These are phyloP conservation scores for Laetiporus sulphureus DNA, from an alignment of 1,284 basidiomycete species.

Conservation along the genomic window DNA sequence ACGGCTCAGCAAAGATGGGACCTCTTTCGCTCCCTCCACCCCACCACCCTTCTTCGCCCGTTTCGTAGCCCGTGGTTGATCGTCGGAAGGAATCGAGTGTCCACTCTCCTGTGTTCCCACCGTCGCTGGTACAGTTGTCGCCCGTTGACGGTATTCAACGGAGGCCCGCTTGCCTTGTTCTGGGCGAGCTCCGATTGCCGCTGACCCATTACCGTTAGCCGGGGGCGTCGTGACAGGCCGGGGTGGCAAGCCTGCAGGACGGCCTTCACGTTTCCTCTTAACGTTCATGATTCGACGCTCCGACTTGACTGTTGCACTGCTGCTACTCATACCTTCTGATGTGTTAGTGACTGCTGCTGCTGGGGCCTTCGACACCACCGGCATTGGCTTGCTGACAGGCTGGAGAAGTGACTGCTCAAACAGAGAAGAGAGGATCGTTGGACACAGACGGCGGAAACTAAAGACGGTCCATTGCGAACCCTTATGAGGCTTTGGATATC, in stretches of 20 bases:
- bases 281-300: slow-evolving; percentile 21
- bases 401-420: slow-evolving; percentile 45
- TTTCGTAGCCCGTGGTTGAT: slow-evolving; percentile 27
- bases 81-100: slow-evolving; percentile 4
- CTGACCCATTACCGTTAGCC: slow-evolving; percentile 1
- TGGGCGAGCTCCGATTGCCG: slow-evolving; percentile 5
- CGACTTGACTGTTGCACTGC: slow-evolving; percentile 9
- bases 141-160: slow-evolving; percentile 5
- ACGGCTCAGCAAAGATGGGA: slow-evolving; percentile 38
- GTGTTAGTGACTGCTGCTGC: slow-evolving; percentile 15
- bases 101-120: not conserved
- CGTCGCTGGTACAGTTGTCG: not conserved
- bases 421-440: slow-evolving; percentile 38
- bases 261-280: slow-evolving; percentile 19
- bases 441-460: slow-evolving; percentile 35
- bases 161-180: no score
- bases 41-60: slow-evolving; percentile 22
- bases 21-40: slow-evolving; percentile 15
- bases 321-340: slow-evolving; percentile 12
- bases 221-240: slow-evolving; percentile 5
- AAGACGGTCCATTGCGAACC: slow-evolving; percentile 58
- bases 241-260: slow-evolving; percentile 5
- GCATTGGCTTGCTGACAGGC: slow-evolving; percentile 13
- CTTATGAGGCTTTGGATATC: slow-evolving; percentile 49
- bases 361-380: slow-evolving; percentile 16